phyloP scores from a whole-genome alignment of 2,329 filamentous ascomycete genomes.

The Ophiostoma sp. region DNA sequence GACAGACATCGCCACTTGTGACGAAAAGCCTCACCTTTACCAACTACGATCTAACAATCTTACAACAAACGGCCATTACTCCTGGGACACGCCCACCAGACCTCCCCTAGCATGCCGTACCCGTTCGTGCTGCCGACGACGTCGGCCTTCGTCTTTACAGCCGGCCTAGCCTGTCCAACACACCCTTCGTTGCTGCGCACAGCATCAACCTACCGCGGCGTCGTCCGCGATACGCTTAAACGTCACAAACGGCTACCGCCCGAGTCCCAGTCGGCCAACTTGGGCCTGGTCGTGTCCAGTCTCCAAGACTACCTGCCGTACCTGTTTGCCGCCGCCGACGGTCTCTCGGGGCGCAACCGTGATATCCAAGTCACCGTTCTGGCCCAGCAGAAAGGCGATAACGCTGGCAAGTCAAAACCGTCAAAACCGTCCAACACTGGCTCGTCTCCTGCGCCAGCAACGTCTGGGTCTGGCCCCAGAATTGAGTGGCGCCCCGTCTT shows the following conservation, averaged over 20 bases:
- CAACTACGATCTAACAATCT: neutral
- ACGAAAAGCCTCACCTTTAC: neutral
- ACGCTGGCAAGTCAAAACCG: neutral
- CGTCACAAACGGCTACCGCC: constrained; percentile 83
- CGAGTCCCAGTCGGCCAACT: constrained; percentile 66
- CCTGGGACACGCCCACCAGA: neutral
- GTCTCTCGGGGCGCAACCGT: constrained; percentile 45
- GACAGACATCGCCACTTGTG: neutral
- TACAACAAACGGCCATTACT: neutral
- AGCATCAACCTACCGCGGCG: constrained; percentile 78
- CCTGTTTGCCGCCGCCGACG: constrained; percentile 72
- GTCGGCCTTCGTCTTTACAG: constrained; percentile 78
- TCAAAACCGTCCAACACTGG: neutral
- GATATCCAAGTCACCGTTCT: constrained; percentile 37
- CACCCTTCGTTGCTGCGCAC: constrained; percentile 86
- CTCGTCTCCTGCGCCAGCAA: neutral
- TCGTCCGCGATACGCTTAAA: constrained; percentile 82
- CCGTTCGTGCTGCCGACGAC: constrained; percentile 87
- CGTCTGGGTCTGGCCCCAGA: neutral
- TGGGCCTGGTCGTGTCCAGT: constrained; percentile 67
- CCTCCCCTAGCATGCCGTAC: constrained; percentile 70
- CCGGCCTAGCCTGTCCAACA: constrained; percentile 73
- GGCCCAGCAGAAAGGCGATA: constrained; percentile 34
- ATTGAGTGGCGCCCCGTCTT: constrained; percentile 85
- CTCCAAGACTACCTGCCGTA: constrained; percentile 81